A percentile compares a stretch with the other conserved stretches of the same genome.
Evolutionary conservation across 2,329 filamentous ascomycete genomes (phyloP).

Genomic region (Colletotrichum zoysiae): DNA sequence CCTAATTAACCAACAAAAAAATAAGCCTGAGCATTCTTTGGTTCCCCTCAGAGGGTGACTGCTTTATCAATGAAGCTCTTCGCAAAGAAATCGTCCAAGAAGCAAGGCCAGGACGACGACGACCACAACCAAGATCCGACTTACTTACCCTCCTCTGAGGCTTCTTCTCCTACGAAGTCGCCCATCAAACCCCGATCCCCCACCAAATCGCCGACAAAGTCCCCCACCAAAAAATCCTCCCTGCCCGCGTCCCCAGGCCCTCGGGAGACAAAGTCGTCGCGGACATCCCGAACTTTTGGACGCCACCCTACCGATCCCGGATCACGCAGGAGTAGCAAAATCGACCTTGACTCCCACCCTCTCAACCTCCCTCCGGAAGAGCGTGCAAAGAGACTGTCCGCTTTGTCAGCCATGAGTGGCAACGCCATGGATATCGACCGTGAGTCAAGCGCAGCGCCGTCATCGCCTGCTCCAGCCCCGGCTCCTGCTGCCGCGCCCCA

Average conservation of each 20-base stretch:
- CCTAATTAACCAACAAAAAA: slow-evolving; percentile 46
- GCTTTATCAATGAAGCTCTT: slow-evolving; percentile 65
- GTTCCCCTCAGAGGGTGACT: slow-evolving; percentile 38
- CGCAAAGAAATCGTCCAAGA: slow-evolving; percentile 60
- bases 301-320: slow-evolving; percentile 63
- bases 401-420: slow-evolving; percentile 69
- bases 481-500: slow-evolving; percentile 55
- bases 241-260: slow-evolving; percentile 48
- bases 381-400: slow-evolving; percentile 77
- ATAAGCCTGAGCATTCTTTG: slow-evolving; percentile 40
- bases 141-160: slow-evolving; percentile 51
- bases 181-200: slow-evolving; percentile 47
- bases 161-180: slow-evolving; percentile 47
- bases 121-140: slow-evolving; percentile 49
- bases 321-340: slow-evolving; percentile 63
- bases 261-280: slow-evolving; percentile 54
- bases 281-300: slow-evolving; percentile 59
- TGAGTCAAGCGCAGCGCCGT: slow-evolving; percentile 65
- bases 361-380: slow-evolving; percentile 92
- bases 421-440: slow-evolving; percentile 84
- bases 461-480: slow-evolving; percentile 63
- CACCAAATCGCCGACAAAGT: slow-evolving; percentile 46
- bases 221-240: slow-evolving; percentile 53
- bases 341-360: slow-evolving; percentile 82
- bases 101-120: slow-evolving; percentile 54